phyloP scores from a whole-genome alignment of 495 filamentous ascomycete genomes.

The Penicillium simplicissimum region DNA sequence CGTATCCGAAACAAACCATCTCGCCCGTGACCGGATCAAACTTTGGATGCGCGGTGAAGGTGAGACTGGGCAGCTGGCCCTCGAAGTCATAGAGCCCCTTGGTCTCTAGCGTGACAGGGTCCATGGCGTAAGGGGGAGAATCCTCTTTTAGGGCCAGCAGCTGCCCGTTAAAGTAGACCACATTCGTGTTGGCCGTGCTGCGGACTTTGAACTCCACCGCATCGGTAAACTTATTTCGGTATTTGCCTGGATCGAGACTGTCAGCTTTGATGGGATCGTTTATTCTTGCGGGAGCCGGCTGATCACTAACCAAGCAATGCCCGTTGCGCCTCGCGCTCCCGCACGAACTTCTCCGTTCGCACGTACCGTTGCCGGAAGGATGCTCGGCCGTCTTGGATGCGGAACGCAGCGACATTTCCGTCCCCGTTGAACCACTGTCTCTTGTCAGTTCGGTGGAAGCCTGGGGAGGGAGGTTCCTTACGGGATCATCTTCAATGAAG shows the following conservation, averaged over 20 bases:
- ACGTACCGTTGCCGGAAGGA: constrained; percentile 56
- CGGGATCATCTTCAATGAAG: constrained; percentile 20
- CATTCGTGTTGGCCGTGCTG: constrained; percentile 56
- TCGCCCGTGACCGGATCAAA: constrained; percentile 58
- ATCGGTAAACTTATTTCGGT: constrained; percentile 58
- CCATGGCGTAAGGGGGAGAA: constrained; percentile 55
- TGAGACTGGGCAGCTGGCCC: constrained; percentile 53
- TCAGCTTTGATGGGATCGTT: not conserved
- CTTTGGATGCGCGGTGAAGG: constrained; percentile 64
- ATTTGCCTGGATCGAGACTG: constrained; percentile 36
- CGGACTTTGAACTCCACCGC: constrained; percentile 49
- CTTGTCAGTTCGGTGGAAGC: not conserved
- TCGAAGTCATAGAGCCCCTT: constrained; percentile 56
- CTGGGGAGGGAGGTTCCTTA: not conserved
- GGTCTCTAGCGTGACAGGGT: constrained; percentile 57
- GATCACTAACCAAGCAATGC: constrained; percentile 38
- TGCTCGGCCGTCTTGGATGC: constrained; percentile 49
- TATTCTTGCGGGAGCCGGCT: not conserved
- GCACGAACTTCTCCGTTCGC: constrained; percentile 48
- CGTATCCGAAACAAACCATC: constrained; percentile 58
- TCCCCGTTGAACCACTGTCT: constrained; percentile 30
- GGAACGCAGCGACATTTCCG: constrained; percentile 54
- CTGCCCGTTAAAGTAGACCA: constrained; percentile 52
- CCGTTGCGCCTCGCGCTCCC: constrained; percentile 41
- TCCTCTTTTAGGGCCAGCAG: constrained; percentile 58